phyloP scores from a whole-genome alignment of 768 basidiomycete genomes.

The Boletus rex-veris region DNA sequence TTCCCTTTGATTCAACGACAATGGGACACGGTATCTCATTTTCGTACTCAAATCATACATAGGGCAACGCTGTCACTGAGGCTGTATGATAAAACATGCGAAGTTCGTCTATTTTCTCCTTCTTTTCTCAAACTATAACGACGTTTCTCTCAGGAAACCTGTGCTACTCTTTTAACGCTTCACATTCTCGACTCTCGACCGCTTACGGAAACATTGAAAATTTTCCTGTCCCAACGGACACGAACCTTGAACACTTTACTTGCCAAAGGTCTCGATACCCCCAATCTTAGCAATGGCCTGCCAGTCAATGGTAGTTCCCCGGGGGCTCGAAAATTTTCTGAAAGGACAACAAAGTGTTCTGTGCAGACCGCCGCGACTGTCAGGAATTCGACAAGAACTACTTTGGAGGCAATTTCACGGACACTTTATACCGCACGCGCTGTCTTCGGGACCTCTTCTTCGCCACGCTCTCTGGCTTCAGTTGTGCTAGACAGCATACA shows the following conservation, averaged over 20 bases:
- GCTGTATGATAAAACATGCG: conserved; percentile 47
- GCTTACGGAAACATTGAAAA: conserved; percentile 63
- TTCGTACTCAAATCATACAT: conserved; percentile 85
- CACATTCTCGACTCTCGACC: conserved; percentile 89
- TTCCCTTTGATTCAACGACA: conserved; percentile 88
- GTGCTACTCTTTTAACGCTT: conserved; percentile 76
- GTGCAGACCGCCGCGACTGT: conserved; percentile 45
- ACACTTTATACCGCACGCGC: conserved; percentile 56
- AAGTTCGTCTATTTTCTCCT: conserved; percentile 38
- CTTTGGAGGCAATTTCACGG: conserved; percentile 52
- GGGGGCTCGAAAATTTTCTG: conserved; percentile 10
- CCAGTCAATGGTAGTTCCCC: conserved; percentile 36
- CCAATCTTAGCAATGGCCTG: conserved; percentile 31
- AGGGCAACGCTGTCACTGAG: conserved; percentile 82
- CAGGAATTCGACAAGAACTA: conserved; percentile 48
- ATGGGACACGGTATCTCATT: conserved; percentile 87
- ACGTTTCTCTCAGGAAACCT: conserved; percentile 50
- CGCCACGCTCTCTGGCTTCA: conserved; percentile 46
- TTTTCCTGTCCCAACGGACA: conserved; percentile 69
- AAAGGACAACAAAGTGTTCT: conserved; percentile 7
- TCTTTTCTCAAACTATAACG: background rate
- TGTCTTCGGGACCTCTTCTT: conserved; percentile 47
- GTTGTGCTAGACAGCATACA: conserved; percentile 62
- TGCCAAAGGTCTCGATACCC: conserved; percentile 28
- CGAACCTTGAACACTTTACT: conserved; percentile 51